These are phyloP conservation scores for Exophiala sp. DNA, from an alignment of 2,329 filamentous ascomycete species.

Conservation along the genomic window DNA sequence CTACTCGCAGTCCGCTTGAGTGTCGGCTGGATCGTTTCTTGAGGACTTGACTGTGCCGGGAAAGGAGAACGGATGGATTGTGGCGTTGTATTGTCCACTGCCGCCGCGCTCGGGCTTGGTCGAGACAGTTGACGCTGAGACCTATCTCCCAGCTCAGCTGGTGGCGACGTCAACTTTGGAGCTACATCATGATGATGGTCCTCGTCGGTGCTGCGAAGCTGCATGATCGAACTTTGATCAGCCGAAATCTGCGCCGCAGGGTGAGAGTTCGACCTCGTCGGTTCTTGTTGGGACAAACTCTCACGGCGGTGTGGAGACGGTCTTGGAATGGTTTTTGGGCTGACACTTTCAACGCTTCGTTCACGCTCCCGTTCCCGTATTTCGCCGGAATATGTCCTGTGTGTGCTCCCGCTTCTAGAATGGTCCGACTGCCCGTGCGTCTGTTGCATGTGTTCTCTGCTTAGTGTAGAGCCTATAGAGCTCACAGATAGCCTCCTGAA, in stretches of 20 bases:
- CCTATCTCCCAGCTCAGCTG: constrained; percentile 14
- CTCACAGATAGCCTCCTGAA: constrained; percentile 22
- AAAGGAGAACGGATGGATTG: constrained; percentile 20
- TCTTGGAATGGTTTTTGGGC: constrained; percentile 29
- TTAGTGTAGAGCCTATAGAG: constrained; percentile 25
- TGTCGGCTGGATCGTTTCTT: constrained; percentile 6
- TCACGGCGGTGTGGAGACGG: constrained; percentile 21
- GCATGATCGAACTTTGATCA: constrained; percentile 3
- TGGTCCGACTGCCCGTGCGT: constrained; percentile 11
- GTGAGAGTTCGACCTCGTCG: constrained; percentile 9
- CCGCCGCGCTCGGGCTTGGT: constrained; percentile 15
- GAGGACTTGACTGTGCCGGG: constrained; percentile 14
- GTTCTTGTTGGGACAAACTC: constrained; percentile 14
- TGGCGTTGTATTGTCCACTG: constrained; percentile 13
- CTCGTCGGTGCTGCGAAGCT: constrained; percentile 9
- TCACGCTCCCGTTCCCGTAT: constrained; percentile 26
- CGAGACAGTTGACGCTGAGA: constrained; percentile 14
- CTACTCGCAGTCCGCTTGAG: constrained; percentile 27
- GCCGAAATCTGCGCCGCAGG: constrained; percentile 6
- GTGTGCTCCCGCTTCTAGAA: constrained; percentile 22
- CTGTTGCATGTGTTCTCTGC: constrained; percentile 21
- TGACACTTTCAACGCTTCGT: constrained; percentile 29
- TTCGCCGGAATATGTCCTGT: constrained; percentile 25
- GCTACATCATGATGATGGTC: constrained; percentile 13
- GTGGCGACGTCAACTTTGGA: constrained; percentile 17